Evolutionary conservation across 306 rosid genomes (phyloP).

Genomic region (Vachellia pachyceras): DNA sequence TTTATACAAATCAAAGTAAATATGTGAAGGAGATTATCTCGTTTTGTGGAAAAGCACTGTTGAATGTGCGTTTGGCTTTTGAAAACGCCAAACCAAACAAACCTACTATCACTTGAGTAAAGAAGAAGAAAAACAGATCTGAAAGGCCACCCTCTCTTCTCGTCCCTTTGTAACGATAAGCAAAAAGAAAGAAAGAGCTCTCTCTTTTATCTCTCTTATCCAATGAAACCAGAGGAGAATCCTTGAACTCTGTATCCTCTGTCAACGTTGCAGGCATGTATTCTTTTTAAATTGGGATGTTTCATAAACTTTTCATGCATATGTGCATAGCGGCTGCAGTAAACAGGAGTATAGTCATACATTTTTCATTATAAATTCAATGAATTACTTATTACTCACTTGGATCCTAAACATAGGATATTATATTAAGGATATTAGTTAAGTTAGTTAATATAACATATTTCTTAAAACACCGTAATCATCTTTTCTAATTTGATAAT

Average conservation of each 20-base stretch:
- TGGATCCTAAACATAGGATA: too few species aligned
- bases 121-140: neutral
- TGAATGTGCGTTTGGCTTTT: too few species aligned
- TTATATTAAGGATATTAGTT: too few species aligned
- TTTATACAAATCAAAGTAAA: too few species aligned
- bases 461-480: too few species aligned
- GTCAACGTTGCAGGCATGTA: neutral
- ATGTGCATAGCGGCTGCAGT: neutral
- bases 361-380: neutral
- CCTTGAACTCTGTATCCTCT: neutral
- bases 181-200: neutral
- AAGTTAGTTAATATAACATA: too few species aligned
- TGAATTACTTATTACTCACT: neutral
- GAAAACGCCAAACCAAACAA: too few species aligned
- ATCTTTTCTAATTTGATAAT: too few species aligned
- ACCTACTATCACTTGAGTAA: neutral
- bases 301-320: neutral
- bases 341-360: neutral
- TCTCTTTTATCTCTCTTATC: neutral
- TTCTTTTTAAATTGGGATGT: neutral
- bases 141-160: neutral
- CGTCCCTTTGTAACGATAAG: neutral
- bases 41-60: too few species aligned
- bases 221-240: neutral
- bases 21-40: too few species aligned